Evolutionary conservation across 2,329 filamentous ascomycete genomes (phyloP).

Genomic region (Phoma herbarum): DNA sequence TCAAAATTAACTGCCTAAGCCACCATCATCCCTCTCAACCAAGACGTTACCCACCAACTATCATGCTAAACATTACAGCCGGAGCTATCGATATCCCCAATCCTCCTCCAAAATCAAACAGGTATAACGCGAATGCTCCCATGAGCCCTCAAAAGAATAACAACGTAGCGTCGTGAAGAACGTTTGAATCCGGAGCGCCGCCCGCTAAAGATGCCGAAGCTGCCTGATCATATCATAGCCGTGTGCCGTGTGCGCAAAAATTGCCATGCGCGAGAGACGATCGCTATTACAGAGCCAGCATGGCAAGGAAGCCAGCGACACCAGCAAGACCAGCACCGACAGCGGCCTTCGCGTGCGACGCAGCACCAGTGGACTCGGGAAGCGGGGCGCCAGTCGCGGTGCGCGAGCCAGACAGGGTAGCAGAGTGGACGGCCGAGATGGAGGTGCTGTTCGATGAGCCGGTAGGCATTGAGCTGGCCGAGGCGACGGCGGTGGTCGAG

Average conservation of each 20-base stretch:
- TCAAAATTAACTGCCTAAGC: too few species aligned
- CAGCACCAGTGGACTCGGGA: constrained; percentile 37
- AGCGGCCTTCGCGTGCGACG: constrained; percentile 49
- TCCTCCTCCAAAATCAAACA: constrained; percentile 21
- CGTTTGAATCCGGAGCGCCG: constrained; percentile 38
- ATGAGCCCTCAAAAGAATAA: constrained; percentile 35
- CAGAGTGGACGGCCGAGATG: constrained; percentile 33
- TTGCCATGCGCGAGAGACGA: constrained; percentile 1
- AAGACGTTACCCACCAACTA: neutral
- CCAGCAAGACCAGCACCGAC: constrained; percentile 54
- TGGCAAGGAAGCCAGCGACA: constrained; percentile 53
- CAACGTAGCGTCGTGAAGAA: constrained; percentile 47
- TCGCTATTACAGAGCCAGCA: constrained; percentile 54
- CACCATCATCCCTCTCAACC: too few species aligned
- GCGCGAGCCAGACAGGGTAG: constrained; percentile 31
- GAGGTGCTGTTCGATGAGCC: constrained; percentile 31
- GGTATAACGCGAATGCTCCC: constrained; percentile 22
- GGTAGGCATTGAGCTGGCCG: constrained; percentile 31
- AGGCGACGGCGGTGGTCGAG: constrained; percentile 17
- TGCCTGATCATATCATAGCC: constrained; percentile 8
- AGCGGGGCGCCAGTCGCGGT: constrained; percentile 25
- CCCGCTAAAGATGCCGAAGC: constrained; percentile 31
- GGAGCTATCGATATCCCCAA: constrained; percentile 24
- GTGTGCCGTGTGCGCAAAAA: constrained; percentile 6
- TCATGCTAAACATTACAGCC: constrained; percentile 32